These are phyloP conservation scores for Ceriops tagal DNA, from an alignment of 345 rosid genomes.

Conservation along the genomic window DNA sequence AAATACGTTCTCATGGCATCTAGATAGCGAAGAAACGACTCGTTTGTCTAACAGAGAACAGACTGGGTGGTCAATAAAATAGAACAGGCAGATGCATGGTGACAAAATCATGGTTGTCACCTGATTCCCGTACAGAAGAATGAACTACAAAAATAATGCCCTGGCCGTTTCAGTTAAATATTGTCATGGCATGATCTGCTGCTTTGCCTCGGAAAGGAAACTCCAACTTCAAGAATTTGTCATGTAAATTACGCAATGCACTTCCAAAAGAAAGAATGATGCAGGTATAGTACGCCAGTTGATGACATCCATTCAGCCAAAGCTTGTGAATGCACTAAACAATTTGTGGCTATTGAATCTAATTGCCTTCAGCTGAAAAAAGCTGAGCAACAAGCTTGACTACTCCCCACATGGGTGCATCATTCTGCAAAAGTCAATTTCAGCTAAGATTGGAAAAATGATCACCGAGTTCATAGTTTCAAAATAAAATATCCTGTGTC, in stretches of 20 bases:
- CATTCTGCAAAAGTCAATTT: slow-evolving; percentile 45
- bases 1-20: too few species aligned
- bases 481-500: background rate
- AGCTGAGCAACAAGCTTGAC: slow-evolving; percentile 55
- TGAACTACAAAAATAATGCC: background rate
- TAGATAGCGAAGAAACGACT: too few species aligned
- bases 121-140: background rate
- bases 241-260: background rate
- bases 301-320: background rate
- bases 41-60: too few species aligned
- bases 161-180: background rate
- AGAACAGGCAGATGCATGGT: background rate
- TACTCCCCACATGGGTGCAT: slow-evolving; percentile 73
- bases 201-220: background rate
- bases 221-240: background rate
- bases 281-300: too few species aligned
- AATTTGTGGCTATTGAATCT: slow-evolving; percentile 7
- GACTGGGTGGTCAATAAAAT: background rate
- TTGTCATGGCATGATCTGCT: background rate
- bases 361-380: slow-evolving; percentile 36
- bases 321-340: background rate
- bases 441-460: background rate
- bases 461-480: background rate
- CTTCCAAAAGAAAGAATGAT: background rate
- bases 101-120: background rate